phyloP scores from a whole-genome alignment of 768 basidiomycete species.

The Rhodocollybia butyracea region DNA sequence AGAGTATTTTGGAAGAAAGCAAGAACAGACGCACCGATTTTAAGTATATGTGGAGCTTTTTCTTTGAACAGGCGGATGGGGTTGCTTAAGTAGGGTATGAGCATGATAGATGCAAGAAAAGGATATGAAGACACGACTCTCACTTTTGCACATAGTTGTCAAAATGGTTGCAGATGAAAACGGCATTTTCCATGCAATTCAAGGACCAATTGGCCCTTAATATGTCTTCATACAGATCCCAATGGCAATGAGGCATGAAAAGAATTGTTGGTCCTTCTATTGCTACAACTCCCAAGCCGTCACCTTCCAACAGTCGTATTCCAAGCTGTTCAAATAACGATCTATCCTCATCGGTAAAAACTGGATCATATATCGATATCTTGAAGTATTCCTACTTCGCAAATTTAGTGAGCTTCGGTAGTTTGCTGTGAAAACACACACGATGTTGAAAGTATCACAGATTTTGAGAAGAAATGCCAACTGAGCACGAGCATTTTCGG shows the following conservation, averaged over 20 bases:
- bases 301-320: background rate
- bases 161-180: conserved; percentile 6
- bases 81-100: background rate
- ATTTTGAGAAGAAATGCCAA: conserved; percentile 2
- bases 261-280: background rate
- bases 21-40: background rate
- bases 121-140: background rate
- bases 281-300: background rate
- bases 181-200: background rate
- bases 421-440: background rate
- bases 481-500: conserved; percentile 6
- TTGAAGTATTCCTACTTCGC: background rate
- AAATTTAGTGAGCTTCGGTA: background rate
- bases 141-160: conserved; percentile 6
- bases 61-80: background rate
- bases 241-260: conserved; percentile 7
- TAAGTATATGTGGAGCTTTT: background rate
- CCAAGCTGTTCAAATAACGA: background rate
- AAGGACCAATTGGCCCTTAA: background rate
- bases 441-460: background rate
- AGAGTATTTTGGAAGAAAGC: background rate
- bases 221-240: background rate
- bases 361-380: conserved; percentile 1
- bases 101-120: background rate
- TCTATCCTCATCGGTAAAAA: conserved; percentile 6